Conservation (phyloP, 1,139 yeast genomes). For the Spathaspora sp. region DNA sequence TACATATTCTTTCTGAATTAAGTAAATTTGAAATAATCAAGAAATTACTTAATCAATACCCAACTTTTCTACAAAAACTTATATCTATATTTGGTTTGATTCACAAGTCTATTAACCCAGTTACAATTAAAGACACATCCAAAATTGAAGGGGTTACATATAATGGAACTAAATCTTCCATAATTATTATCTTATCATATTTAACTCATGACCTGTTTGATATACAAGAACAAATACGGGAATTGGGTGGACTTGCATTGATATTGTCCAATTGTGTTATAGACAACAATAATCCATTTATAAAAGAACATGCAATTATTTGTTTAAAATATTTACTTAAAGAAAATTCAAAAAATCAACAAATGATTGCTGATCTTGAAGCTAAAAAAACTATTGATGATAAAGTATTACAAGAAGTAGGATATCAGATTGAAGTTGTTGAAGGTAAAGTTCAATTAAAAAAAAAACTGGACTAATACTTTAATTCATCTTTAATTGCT, state of each 20-base stretch:
- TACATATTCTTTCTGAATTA: constrained; percentile 56
- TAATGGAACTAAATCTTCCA: constrained; percentile 59
- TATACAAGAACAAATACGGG: constrained; percentile 68
- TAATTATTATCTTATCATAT: constrained; percentile 61
- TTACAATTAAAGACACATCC: constrained; percentile 28
- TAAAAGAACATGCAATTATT: constrained; percentile 80
- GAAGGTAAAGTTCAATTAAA: constrained; percentile 36
- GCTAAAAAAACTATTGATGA: constrained; percentile 37
- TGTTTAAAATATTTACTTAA: constrained; percentile 70
- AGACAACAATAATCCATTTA: constrained; percentile 85
- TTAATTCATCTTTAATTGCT: constrained; percentile 69
- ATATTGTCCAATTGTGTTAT: constrained; percentile 80
- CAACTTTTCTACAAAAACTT: constrained; percentile 42
- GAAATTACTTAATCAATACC: constrained; percentile 44
- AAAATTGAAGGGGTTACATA: constrained; percentile 42
- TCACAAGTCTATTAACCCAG: constrained; percentile 46
- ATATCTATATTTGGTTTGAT: constrained; percentile 45
- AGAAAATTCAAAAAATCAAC: constrained; percentile 67
- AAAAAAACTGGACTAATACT: constrained; percentile 11
- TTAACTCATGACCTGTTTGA: constrained; percentile 50
- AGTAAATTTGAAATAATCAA: constrained; percentile 43
- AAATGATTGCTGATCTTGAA: constrained; percentile 58
- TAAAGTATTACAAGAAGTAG: constrained; percentile 36
- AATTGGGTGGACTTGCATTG: constrained; percentile 65
- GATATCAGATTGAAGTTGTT: constrained; percentile 37